Conservation (phyloP, 352 stramenopile species). For the Globisporangium lucens region DNA sequence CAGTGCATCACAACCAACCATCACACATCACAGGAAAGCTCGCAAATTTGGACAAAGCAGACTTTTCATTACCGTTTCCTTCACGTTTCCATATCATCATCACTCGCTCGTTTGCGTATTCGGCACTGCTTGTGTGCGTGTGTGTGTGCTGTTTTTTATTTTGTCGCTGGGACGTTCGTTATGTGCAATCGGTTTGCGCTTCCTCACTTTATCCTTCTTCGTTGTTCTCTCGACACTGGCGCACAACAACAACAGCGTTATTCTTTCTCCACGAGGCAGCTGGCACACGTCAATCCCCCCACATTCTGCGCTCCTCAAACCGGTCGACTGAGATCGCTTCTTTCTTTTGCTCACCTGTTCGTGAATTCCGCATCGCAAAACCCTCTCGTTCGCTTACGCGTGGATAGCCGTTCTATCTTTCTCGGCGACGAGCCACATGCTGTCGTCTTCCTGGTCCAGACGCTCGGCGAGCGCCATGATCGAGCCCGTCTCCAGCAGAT, state of each 20-base stretch:
- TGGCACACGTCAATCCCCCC: background rate
- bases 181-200: background rate
- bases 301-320: background rate
- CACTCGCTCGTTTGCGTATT: background rate
- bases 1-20: too few species aligned
- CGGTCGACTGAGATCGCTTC: background rate
- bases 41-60: too few species aligned
- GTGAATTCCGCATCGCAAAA: background rate
- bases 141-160: too few species aligned
- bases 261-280: background rate
- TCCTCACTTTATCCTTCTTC: background rate
- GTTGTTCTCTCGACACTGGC: background rate
- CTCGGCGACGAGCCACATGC: conserved; percentile 77
- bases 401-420: conserved; percentile 85
- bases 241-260: background rate
- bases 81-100: background rate
- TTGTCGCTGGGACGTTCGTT: background rate
- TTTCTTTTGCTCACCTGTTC: background rate
- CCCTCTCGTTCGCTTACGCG: conserved; percentile 25
- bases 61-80: background rate
- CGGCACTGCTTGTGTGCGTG: too few species aligned
- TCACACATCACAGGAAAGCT: too few species aligned
- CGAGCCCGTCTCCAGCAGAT: conserved; percentile 79
- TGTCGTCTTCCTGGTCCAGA: conserved; percentile 82
- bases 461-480: conserved; percentile 84